Evolutionary conservation across 805 yeast species (phyloP).

Genomic region (Candida boidinii): DNA sequence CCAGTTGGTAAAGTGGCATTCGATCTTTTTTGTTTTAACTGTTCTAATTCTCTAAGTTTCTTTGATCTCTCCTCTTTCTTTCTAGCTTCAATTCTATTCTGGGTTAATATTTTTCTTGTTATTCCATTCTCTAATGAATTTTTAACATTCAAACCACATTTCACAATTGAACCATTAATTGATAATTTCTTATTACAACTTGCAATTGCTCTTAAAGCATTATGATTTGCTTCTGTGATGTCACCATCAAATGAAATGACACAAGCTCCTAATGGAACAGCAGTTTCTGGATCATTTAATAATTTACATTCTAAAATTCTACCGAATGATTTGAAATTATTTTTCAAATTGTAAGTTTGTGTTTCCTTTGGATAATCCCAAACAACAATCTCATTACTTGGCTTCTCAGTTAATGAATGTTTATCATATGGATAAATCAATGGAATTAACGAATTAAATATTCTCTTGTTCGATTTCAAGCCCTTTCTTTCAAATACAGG

Average conservation of each 20-base stretch:
- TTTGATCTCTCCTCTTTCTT: slow-evolving; percentile 21
- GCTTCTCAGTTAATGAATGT: slow-evolving; percentile 68
- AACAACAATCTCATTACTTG: slow-evolving; percentile 59
- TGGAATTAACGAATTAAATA: slow-evolving; percentile 8
- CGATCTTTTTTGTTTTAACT: slow-evolving; percentile 9
- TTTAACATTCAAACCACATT: slow-evolving; percentile 41
- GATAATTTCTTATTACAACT: slow-evolving; percentile 31
- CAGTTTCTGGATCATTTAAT: slow-evolving; percentile 64
- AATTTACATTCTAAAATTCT: slow-evolving; percentile 49
- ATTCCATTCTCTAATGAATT: slow-evolving; percentile 28
- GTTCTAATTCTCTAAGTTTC: slow-evolving; percentile 14
- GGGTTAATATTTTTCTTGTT: slow-evolving; percentile 20
- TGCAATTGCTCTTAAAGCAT: slow-evolving; percentile 37
- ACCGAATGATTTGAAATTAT: slow-evolving; percentile 58
- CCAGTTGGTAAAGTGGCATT: not conserved
- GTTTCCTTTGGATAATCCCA: slow-evolving; percentile 55
- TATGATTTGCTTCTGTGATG: slow-evolving; percentile 33
- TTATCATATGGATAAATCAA: slow-evolving; percentile 48
- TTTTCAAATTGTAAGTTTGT: slow-evolving; percentile 34
- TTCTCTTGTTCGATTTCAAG: slow-evolving; percentile 12
- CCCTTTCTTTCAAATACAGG: slow-evolving; percentile 6
- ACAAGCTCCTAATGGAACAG: slow-evolving; percentile 71
- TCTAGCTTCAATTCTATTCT: slow-evolving; percentile 30
- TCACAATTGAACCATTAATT: slow-evolving; percentile 44
- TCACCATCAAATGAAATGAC: slow-evolving; percentile 55